Percentiles rank a stretch among this genome's conserved stretches.
Evolutionary conservation across 2,329 filamentous ascomycete species (phyloP).

Genomic region (Colletotrichum sp.): DNA sequence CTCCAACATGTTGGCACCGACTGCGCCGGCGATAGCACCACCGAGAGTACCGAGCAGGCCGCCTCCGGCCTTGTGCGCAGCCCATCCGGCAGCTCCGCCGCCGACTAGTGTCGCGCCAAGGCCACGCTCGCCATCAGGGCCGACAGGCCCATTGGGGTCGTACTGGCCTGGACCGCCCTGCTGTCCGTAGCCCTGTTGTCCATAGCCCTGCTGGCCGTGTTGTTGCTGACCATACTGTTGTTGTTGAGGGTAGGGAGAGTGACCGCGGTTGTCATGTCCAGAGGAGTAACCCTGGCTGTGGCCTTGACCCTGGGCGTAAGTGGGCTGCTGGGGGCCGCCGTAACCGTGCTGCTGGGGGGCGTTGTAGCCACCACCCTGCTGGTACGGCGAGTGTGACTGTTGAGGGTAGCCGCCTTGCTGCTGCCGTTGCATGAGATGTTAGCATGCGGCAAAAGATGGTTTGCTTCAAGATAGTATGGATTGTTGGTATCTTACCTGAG

Average conservation of each 20-base stretch:
- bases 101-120: constrained; percentile 59
- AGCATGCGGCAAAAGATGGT: background rate
- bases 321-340: constrained; percentile 18
- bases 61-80: constrained; percentile 58
- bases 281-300: constrained; percentile 33
- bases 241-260: constrained; percentile 23
- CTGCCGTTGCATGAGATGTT: constrained; percentile 12
- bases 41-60: constrained; percentile 56
- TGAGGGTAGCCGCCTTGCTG: constrained; percentile 21
- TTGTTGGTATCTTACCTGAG: constrained; percentile 28
- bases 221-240: constrained; percentile 23
- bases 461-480: background rate
- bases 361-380: constrained; percentile 24
- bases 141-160: constrained; percentile 13
- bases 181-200: constrained; percentile 9
- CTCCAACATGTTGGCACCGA: constrained; percentile 60
- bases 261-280: constrained; percentile 32
- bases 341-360: constrained; percentile 20
- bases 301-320: constrained; percentile 14
- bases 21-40: constrained; percentile 56
- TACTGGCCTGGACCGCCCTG: constrained; percentile 7
- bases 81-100: constrained; percentile 58
- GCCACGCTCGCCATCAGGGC: constrained; percentile 55
- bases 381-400: constrained; percentile 24
- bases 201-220: constrained; percentile 21